Evolutionary conservation across 495 filamentous ascomycete genomes (phyloP).

Genomic region (Hypoxylon trugodes): DNA sequence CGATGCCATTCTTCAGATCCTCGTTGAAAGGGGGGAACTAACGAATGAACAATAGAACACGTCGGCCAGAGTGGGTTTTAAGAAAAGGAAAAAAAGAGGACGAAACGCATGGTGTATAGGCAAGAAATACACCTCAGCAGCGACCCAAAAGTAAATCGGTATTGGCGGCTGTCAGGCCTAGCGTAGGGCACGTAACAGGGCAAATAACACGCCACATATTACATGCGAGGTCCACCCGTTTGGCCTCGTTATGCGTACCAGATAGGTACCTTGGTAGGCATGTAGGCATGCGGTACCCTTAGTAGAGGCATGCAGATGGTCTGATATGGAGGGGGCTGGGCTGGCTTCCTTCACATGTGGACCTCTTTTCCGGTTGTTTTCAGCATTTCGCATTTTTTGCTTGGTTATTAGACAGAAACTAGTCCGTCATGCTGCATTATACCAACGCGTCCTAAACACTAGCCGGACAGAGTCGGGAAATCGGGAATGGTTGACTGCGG

Average conservation of each 20-base stretch:
- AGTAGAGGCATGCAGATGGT: conserved; percentile 25
- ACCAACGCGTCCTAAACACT: conserved; percentile 14
- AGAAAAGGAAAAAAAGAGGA: conserved; percentile 2
- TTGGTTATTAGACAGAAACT: conserved; percentile 19
- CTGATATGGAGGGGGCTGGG: too few relatives aligned
- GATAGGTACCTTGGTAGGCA: too few relatives aligned
- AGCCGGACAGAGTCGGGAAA: conserved; percentile 33
- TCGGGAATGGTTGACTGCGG: conserved; percentile 12
- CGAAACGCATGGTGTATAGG: conserved; percentile 22
- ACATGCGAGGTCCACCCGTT: conserved; percentile 15
- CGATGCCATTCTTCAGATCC: conserved; percentile 26
- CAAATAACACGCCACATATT: conserved; percentile 26
- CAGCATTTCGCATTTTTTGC: conserved; percentile 13
- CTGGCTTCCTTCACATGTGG: conserved; percentile 16
- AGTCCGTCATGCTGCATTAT: conserved; percentile 1
- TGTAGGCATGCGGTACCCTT: too few relatives aligned
- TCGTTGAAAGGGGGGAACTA: conserved; percentile 10
- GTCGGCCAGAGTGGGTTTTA: conserved; percentile 8
- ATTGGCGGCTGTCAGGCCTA: conserved; percentile 19
- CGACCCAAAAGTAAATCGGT: conserved; percentile 18
- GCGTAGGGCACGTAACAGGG: conserved; percentile 27
- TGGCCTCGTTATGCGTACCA: conserved; percentile 15
- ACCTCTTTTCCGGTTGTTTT: conserved; percentile 9
- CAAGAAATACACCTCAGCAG: conserved; percentile 26
- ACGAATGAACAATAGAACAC: conserved; percentile 23